These are phyloP conservation scores for Acacia pycnantha DNA, from an alignment of 331 rosid genomes.

Conservation along the genomic window DNA sequence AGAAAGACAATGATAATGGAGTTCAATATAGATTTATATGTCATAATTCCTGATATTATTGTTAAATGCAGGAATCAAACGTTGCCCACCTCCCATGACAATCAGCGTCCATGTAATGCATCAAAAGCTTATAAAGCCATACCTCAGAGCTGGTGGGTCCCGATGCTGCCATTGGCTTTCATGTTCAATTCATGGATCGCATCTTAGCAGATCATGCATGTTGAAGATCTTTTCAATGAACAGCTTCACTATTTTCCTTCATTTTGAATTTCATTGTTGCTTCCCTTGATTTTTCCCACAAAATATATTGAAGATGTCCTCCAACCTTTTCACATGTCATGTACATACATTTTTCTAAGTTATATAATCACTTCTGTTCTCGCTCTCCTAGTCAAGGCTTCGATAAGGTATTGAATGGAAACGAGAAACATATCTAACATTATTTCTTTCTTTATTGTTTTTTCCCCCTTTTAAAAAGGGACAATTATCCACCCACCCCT, in stretches of 20 bases:
- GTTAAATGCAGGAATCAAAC: slow-evolving; percentile 52
- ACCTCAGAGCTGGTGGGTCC: slow-evolving; percentile 40
- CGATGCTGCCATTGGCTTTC: slow-evolving; percentile 28
- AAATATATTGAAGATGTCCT: not conserved
- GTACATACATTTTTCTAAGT: not conserved
- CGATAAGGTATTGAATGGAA: not conserved
- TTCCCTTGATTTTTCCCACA: slow-evolving; percentile 2
- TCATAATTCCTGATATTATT: not conserved
- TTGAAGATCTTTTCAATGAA: not conserved
- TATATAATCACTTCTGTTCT: slow-evolving; percentile 16
- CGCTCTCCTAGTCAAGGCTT: not conserved
- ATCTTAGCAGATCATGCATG: slow-evolving; percentile 13
- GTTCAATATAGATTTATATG: not conserved
- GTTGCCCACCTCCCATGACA: slow-evolving; percentile 45
- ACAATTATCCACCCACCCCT: not conserved
- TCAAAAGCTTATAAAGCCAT: slow-evolving; percentile 29
- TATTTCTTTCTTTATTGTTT: not conserved
- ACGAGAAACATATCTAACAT: not conserved
- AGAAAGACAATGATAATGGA: not conserved
- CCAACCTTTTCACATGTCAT: not conserved
- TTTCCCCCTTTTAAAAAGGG: not conserved
- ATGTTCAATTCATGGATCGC: slow-evolving; percentile 22
- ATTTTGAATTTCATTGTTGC: not conserved
- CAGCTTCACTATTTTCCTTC: not conserved
- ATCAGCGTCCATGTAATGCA: slow-evolving; percentile 39